These are phyloP conservation scores for Crotalaria pallida DNA, from an alignment of 306 rosid genomes.

Conservation along the genomic window DNA sequence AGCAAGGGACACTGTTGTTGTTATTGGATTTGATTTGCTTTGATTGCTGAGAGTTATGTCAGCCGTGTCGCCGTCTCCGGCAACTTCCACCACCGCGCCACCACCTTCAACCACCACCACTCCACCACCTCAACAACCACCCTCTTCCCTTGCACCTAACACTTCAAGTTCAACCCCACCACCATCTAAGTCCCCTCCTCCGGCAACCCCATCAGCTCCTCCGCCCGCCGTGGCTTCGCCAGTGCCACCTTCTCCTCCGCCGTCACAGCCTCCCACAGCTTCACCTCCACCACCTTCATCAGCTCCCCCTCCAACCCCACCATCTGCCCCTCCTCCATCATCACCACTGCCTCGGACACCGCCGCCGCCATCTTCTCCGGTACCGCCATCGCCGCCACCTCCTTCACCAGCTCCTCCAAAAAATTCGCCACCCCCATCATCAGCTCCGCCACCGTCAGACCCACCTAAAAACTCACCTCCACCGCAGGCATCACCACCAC, in stretches of 20 bases:
- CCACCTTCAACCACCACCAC: constrained; percentile 17
- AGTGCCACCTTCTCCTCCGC: constrained; percentile 22
- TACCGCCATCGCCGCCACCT: constrained; percentile 1
- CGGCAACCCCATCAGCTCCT: constrained; percentile 27
- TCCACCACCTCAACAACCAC: constrained; percentile 26
- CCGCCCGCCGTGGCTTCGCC: constrained; percentile 20
- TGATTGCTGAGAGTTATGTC: constrained; percentile 43
- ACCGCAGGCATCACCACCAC: constrained; percentile 26
- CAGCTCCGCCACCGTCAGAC: constrained; percentile 29
- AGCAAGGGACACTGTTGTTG: background rate
- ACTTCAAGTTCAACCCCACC: constrained; percentile 9
- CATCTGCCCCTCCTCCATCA: constrained; percentile 11
- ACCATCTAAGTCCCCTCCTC: constrained; percentile 33
- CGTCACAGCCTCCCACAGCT: constrained; percentile 20
- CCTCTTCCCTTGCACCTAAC: constrained; percentile 12
- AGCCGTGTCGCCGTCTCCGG: constrained; percentile 57
- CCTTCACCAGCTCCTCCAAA: constrained; percentile 9
- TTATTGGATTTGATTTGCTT: background rate
- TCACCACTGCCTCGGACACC: constrained; percentile 15
- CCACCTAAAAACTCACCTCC: constrained; percentile 33
- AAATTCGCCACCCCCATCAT: constrained; percentile 21
- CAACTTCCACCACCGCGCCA: constrained; percentile 36
- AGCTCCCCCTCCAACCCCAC: constrained; percentile 13
- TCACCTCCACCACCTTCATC: constrained; percentile 32
- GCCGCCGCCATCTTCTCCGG: background rate